A percentile compares a stretch with the other conserved stretches of the same genome.
phyloP scores from a whole-genome alignment of 177 flowering plant species.

The Vitis hybrid region DNA sequence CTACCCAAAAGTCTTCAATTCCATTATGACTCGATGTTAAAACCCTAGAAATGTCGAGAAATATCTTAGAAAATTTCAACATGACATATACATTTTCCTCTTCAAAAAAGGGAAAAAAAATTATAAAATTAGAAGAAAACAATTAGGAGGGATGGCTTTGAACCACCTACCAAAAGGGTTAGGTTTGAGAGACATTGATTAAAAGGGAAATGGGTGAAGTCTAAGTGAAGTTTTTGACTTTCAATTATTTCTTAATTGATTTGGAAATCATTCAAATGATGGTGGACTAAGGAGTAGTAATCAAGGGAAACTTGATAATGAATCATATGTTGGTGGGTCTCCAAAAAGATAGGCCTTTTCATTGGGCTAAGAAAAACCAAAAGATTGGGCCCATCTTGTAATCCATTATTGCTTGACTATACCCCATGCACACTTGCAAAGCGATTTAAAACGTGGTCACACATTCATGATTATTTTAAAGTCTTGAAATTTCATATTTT shows the following conservation, averaged over 20 bases:
- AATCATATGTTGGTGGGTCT: neutral
- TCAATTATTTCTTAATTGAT: neutral
- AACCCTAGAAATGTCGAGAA: no score
- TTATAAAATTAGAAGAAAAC: no score
- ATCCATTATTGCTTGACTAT: neutral
- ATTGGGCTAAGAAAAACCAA: neutral
- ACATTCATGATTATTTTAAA: no score
- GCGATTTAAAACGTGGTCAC: no score
- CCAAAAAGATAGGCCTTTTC: neutral
- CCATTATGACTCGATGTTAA: no score
- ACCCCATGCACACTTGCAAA: no score
- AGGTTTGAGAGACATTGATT: neutral
- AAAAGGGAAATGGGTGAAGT: neutral
- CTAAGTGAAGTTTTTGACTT: constrained; percentile 1
- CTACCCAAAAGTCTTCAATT: no score
- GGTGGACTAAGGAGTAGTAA: neutral
- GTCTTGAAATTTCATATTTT: no score
- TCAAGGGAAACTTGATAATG: neutral
- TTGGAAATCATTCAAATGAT: neutral
- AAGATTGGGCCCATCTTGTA: neutral
- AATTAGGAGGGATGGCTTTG: no score
- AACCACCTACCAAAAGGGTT: neutral
- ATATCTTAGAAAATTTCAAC: no score
- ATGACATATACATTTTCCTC: no score
- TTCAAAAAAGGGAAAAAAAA: no score